Conservation (phyloP, 345 rosid species). For the Isatis tinctoria region DNA sequence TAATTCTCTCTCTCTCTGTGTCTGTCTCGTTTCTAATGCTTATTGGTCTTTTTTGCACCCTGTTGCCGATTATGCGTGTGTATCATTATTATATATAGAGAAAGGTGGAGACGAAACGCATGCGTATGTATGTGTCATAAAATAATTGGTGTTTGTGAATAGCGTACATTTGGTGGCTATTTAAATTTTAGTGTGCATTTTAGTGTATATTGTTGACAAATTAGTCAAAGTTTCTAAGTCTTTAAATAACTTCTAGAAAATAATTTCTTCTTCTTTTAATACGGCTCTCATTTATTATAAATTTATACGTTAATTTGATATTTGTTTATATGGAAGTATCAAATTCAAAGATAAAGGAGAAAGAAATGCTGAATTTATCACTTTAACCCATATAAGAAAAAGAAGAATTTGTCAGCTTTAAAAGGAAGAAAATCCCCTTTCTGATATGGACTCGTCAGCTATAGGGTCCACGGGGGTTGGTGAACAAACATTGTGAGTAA, state of each 20-base stretch:
- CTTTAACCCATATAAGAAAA: neutral
- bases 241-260: conserved; percentile 15
- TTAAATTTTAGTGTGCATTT: neutral
- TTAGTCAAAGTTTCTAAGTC: conserved; percentile 15
- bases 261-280: neutral
- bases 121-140: conserved; percentile 11
- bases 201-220: conserved; percentile 19
- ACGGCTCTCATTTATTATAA: neutral
- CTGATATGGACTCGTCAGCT: conserved; percentile 6
- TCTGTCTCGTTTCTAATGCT: neutral
- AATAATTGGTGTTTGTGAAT: neutral
- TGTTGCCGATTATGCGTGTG: neutral
- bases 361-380: neutral
- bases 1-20: neutral
- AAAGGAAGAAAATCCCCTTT: neutral
- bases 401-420: neutral
- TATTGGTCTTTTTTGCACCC: conserved; percentile 7
- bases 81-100: neutral
- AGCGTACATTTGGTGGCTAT: neutral
- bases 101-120: conserved; percentile 17
- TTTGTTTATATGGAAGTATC: neutral
- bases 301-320: neutral
- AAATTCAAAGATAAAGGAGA: neutral
- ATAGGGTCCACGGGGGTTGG: conserved; percentile 23
- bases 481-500: conserved; percentile 9